Percentiles rank a stretch among this genome's conserved stretches.
These are phyloP conservation scores for Xylaria scruposa DNA, from an alignment of 495 filamentous ascomycete species.

Conservation along the genomic window DNA sequence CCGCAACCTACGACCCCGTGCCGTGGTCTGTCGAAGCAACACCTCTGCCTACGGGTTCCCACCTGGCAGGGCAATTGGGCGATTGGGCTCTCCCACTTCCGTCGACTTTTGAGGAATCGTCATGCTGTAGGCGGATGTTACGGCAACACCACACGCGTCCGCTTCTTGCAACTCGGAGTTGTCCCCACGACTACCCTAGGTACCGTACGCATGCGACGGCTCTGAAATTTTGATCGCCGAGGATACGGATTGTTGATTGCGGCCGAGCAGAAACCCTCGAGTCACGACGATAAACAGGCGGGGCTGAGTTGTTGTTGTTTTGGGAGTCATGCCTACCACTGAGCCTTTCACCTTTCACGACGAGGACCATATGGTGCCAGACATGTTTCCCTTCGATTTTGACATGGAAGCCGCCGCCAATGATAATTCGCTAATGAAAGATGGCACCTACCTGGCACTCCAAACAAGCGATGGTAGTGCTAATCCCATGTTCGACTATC, in stretches of 20 bases:
- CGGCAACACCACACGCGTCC: not conserved
- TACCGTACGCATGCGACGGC: conserved; percentile 5
- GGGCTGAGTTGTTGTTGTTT: not conserved
- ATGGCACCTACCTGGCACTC: not conserved
- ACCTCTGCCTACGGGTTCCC: not conserved
- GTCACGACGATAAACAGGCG: not conserved
- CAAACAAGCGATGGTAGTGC: not conserved
- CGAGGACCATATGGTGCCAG: conserved; percentile 24
- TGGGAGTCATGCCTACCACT: conserved; percentile 31
- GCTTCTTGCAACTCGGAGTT: not conserved
- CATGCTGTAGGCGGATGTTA: conserved; percentile 29
- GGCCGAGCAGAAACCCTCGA: not conserved
- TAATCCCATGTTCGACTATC: conserved; percentile 1
- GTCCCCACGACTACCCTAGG: not conserved
- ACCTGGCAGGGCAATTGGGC: not conserved
- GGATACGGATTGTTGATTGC: not conserved
- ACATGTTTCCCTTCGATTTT: conserved; percentile 29
- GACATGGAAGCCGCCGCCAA: conserved; percentile 25
- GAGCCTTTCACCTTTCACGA: conserved; percentile 30
- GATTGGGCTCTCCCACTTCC: conserved; percentile 14
- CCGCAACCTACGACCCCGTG: not conserved
- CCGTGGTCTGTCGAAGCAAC: not conserved
- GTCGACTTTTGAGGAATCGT: conserved; percentile 29
- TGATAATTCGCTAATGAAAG: conserved; percentile 16
- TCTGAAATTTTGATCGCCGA: not conserved